phyloP scores from a whole-genome alignment of 805 yeast species.

The Nakazawaea sp. region DNA sequence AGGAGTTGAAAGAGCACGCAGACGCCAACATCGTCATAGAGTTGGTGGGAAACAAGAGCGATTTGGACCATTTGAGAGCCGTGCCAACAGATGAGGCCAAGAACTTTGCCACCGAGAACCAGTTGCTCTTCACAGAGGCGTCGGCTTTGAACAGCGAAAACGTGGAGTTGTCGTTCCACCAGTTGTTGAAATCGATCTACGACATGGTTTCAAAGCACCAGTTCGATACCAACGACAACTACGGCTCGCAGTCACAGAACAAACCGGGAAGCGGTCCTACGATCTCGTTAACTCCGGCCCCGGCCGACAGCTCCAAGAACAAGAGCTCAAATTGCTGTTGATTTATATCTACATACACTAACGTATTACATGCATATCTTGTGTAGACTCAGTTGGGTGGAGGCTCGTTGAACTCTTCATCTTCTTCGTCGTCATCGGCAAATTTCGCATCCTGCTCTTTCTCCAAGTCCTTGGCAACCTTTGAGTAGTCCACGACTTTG shows the following conservation, averaged over 20 bases:
- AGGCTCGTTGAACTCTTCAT: slow-evolving; percentile 42
- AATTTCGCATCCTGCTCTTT: slow-evolving; percentile 37
- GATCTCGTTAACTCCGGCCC: slow-evolving; percentile 87
- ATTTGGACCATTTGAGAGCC: slow-evolving; percentile 86
- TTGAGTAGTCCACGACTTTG: slow-evolving; percentile 74
- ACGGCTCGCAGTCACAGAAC: slow-evolving; percentile 23
- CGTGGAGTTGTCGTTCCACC: slow-evolving; percentile 92
- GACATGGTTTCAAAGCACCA: slow-evolving; percentile 93
- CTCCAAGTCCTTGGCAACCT: slow-evolving; percentile 69
- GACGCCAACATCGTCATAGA: slow-evolving; percentile 94
- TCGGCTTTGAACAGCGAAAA: slow-evolving; percentile 91
- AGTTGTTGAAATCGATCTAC: slow-evolving; percentile 85
- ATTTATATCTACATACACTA: too few relatives aligned
- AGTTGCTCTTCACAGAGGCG: slow-evolving; percentile 89
- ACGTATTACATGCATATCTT: too few relatives aligned
- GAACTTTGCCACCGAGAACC: slow-evolving; percentile 89
- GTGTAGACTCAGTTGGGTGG: too few relatives aligned
- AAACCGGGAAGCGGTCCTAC: slow-evolving; percentile 84
- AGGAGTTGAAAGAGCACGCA: slow-evolving; percentile 87
- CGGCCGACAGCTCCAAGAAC: slow-evolving; percentile 62
- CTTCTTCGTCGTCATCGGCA: slow-evolving; percentile 38
- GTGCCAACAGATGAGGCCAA: slow-evolving; percentile 98
- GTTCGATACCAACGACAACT: slow-evolving; percentile 75
- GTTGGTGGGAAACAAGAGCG: slow-evolving; percentile 87
- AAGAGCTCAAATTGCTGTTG: slow-evolving; percentile 69